phyloP scores from a whole-genome alignment of 73 alveolate genomes.

The Tetrahymena borealis region DNA sequence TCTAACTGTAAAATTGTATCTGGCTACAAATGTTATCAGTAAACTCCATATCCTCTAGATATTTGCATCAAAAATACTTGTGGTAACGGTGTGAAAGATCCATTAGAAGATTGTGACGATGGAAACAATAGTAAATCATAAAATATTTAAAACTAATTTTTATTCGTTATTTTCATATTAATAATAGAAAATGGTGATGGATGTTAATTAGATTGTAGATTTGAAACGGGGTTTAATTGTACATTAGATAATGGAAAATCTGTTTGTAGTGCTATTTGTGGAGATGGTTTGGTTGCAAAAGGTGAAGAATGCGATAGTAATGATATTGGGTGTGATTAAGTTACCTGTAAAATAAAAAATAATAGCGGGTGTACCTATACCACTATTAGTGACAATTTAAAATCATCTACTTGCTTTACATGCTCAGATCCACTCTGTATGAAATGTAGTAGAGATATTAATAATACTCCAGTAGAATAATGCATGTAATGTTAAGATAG shows the following conservation, averaged over 20 bases:
- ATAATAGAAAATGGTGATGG: not conserved
- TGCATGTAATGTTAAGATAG: not conserved
- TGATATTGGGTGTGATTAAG: not conserved
- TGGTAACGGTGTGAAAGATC: not conserved
- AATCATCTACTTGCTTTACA: not conserved
- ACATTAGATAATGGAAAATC: not conserved
- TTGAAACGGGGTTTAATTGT: not conserved
- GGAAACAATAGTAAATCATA: not conserved
- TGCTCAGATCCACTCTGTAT: not conserved
- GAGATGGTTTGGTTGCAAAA: not conserved
- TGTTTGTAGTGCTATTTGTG: not conserved
- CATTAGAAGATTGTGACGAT: not conserved
- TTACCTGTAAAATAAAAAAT: not conserved
- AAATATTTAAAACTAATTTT: not conserved
- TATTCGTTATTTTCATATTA: not conserved
- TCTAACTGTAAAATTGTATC: not conserved
- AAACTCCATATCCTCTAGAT: not conserved
- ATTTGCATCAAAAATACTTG: not conserved
- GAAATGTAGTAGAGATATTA: not conserved
- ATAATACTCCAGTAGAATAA: not conserved
- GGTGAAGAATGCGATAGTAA: not conserved
- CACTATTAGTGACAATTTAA: not conserved
- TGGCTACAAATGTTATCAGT: not conserved
- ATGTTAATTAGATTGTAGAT: not conserved
- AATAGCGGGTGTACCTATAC: not conserved